Conservation (phyloP, 306 rosid genomes). For the Hippophae tibetana region DNA sequence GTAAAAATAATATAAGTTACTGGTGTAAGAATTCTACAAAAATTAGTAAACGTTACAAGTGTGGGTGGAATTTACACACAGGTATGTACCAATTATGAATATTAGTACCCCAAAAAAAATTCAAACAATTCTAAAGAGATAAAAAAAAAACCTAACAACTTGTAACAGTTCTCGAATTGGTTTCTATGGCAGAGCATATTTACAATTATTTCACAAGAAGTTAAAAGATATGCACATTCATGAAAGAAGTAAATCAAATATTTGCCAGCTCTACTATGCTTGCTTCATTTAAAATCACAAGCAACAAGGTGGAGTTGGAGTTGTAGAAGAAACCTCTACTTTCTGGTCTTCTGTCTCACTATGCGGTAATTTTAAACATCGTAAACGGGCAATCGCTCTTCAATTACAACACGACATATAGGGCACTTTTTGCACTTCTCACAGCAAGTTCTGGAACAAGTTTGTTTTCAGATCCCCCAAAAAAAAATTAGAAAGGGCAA, state of each 20-base stretch:
- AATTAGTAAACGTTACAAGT: too few relatives aligned
- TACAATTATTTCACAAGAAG: conserved; percentile 22
- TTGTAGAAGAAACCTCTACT: conserved; percentile 4
- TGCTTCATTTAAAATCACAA: conserved; percentile 45
- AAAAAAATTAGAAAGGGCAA: not conserved
- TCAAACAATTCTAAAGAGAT: too few relatives aligned
- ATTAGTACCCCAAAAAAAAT: too few relatives aligned
- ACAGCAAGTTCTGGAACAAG: conserved; percentile 57
- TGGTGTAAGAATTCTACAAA: too few relatives aligned
- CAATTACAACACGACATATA: conserved; percentile 59
- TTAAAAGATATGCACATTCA: not conserved
- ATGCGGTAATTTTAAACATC: conserved; percentile 38
- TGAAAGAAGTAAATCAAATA: conserved; percentile 15
- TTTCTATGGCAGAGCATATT: conserved; percentile 1
- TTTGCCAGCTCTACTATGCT: conserved; percentile 23
- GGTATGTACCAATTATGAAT: too few relatives aligned
- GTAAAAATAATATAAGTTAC: too few relatives aligned
- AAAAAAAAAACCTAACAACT: too few relatives aligned
- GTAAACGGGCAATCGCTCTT: conserved; percentile 52
- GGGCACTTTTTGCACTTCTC: conserved; percentile 79
- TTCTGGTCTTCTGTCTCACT: conserved; percentile 15
- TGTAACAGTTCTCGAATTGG: too few relatives aligned
- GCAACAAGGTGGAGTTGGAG: conserved; percentile 25
- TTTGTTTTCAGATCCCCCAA: not conserved
- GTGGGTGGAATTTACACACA: too few relatives aligned